Base-by-base conservation (phyloP, 1,139 yeast genomes). In the Geotrichum fermentans region DNA sequence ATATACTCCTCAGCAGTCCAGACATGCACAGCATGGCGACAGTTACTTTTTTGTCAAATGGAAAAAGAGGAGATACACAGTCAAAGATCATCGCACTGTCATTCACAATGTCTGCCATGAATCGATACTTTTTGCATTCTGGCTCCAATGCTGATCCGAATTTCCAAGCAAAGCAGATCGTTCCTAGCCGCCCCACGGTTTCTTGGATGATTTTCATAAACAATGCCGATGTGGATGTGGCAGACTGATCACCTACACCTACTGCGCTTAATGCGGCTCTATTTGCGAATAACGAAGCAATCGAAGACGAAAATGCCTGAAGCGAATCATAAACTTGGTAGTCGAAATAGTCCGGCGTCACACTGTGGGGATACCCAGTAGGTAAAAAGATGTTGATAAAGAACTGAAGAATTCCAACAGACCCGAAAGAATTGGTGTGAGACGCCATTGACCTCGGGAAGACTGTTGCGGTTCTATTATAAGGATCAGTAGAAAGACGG, bases 241-340 rank as follows among this genome's bases (percentile, higher is more conserved):
- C 69, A n/a, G 60, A 51, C 29, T 61, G 62, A 50, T 68, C 70
- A 22, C 72, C 71, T 4, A 68, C 72, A 7, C 72, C 72, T 8
- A 68, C 69, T 8, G 70, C 70, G 26, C 59, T 53, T 30, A 66
- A 53, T 4, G 67, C 70, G 5, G 69, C 67, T 8, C 72, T 51
- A 50, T 67, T 66, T 30, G 71, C 72, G 45, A 68, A 59, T 39
- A 68, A 52, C n/a, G 59, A 54, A 2, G 71, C 69, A 36, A 68
- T 66, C 11, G 71, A 63, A 37, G 64, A 58, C 13, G 69, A 63
- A 49, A 68, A 68, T 13, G 72, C 72, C 52, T 68, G 72, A 17
- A 67, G 50, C 17, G 72, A 66, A 56, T 68, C 72, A 49, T 59
- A 68, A 13, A 66, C 61, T 52, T 68, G 72, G 49, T 68, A 68